Conservation (phyloP, 2,329 filamentous ascomycete genomes). For the Verticillium nubilum region DNA sequence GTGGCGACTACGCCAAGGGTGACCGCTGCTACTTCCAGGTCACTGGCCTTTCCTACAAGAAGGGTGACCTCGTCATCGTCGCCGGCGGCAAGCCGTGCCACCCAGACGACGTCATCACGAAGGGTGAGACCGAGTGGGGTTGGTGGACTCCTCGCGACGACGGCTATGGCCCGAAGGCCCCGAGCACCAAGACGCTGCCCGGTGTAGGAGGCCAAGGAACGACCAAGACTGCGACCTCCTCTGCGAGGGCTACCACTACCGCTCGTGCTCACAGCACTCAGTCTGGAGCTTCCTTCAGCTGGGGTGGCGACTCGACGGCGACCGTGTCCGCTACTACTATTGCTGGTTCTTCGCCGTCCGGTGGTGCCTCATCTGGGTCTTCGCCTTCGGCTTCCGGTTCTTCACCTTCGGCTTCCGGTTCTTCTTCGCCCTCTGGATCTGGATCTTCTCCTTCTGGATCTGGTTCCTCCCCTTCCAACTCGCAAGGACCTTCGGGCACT, state of each 20-base stretch:
- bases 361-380: neutral
- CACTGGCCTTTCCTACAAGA: constrained; percentile 11
- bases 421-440: no score
- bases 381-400: neutral
- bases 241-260: neutral
- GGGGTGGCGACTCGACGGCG: neutral
- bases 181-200: neutral
- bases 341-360: neutral
- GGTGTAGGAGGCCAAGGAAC: neutral
- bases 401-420: neutral
- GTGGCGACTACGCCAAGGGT: constrained; percentile 17
- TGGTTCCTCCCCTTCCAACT: neutral
- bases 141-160: constrained; percentile 13
- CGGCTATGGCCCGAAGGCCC: neutral
- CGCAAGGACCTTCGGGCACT: neutral
- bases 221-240: neutral
- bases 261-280: neutral
- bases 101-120: constrained; percentile 15
- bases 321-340: neutral
- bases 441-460: neutral
- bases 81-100: constrained; percentile 14
- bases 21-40: constrained; percentile 24
- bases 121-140: constrained; percentile 19
- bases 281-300: neutral
- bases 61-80: constrained; percentile 8